These are phyloP conservation scores for Mycosphaerella arachidis DNA, from an alignment of 2,329 filamentous ascomycete species.

Conservation along the genomic window DNA sequence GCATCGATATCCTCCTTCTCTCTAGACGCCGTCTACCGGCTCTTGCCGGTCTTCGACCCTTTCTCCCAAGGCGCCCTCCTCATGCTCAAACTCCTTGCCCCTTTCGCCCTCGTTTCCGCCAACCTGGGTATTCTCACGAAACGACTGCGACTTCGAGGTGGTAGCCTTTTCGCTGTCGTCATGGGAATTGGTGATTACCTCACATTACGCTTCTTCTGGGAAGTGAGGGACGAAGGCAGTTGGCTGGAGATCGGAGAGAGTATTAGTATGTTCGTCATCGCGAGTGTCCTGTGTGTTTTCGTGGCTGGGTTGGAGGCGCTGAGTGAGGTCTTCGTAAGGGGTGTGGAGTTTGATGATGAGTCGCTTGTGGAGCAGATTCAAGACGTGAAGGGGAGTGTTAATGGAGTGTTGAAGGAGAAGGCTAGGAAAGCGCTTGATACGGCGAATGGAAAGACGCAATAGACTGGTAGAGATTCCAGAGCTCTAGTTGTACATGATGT, in stretches of 20 bases:
- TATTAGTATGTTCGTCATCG: constrained; percentile 93
- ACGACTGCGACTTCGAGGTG: constrained; percentile 75
- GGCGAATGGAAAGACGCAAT: neutral
- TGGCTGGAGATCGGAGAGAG: constrained; percentile 98
- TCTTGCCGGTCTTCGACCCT: constrained; percentile 89
- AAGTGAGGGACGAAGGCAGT: constrained; percentile 90
- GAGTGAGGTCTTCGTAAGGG: constrained; percentile 75
- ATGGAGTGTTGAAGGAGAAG: neutral
- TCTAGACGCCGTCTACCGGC: constrained; percentile 78
- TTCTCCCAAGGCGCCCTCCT: constrained; percentile 86
- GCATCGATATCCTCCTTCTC: constrained; percentile 92
- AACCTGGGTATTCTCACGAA: constrained; percentile 92
- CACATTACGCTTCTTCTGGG: constrained; percentile 96
- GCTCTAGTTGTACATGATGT: neutral
- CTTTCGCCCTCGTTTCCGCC: constrained; percentile 86
- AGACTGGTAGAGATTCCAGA: neutral
- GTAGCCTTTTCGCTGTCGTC: constrained; percentile 87
- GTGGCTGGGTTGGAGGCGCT: constrained; percentile 82
- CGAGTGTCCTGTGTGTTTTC: constrained; percentile 83
- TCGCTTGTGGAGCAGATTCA: neutral
- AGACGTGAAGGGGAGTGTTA: neutral
- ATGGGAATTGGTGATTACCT: constrained; percentile 88
- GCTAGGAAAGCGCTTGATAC: neutral
- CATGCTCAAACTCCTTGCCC: constrained; percentile 84
- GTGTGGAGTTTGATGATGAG: constrained; percentile 61